Conservation (phyloP, 495 filamentous ascomycete species). For the Lindgomyces ingoldianus region DNA sequence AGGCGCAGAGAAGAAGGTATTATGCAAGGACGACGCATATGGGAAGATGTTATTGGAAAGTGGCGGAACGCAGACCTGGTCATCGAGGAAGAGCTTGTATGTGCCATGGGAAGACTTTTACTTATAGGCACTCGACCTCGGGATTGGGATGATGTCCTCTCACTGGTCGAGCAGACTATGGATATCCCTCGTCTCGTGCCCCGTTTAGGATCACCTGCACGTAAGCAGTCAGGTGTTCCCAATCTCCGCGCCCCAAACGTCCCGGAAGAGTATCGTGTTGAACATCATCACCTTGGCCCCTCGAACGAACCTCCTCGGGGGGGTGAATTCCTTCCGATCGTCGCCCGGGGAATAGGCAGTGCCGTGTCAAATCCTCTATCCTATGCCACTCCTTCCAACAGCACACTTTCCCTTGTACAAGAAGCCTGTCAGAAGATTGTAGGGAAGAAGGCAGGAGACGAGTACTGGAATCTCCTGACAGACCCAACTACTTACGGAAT, state of each 20-base stretch:
- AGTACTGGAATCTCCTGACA: conserved; percentile 77
- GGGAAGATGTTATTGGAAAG: conserved; percentile 72
- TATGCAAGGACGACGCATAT: conserved; percentile 66
- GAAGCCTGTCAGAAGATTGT: conserved; percentile 58
- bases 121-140: conserved; percentile 58
- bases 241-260: conserved; percentile 32
- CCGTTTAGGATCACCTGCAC: conserved; percentile 36
- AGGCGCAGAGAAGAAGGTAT: conserved; percentile 44
- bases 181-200: conserved; percentile 58
- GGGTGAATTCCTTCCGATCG: conserved; percentile 30
- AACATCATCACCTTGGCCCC: conserved; percentile 23
- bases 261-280: conserved; percentile 13
- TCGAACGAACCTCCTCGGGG: conserved; percentile 17
- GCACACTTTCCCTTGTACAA: conserved; percentile 69
- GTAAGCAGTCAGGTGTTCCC: conserved; percentile 29
- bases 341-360: not conserved
- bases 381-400: conserved; percentile 60
- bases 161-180: conserved; percentile 76
- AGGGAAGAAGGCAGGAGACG: conserved; percentile 52
- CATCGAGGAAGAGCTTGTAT: conserved; percentile 73
- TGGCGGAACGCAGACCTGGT: conserved; percentile 69
- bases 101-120: conserved; percentile 74
- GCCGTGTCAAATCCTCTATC: conserved; percentile 22
- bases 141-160: conserved; percentile 68
- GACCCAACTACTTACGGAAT: conserved; percentile 50